Evolutionary conservation across 108 stramenopile species (phyloP), one percentile per base, ranked within the genome.

Genomic region (Fistulifera pelliculosa): DNA sequence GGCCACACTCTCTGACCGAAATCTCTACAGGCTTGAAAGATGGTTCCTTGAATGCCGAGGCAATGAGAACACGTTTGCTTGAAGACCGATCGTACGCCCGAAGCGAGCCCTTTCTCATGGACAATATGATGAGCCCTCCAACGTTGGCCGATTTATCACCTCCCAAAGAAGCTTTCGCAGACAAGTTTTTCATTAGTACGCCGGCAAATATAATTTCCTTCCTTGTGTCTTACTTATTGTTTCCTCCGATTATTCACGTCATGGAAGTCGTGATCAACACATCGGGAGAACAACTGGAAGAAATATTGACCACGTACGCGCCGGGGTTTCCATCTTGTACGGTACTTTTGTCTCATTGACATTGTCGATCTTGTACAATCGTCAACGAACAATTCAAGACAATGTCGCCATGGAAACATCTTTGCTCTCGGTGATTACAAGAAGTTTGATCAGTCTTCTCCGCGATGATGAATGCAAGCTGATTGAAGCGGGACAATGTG

Each of bases 301-400:
- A 61, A 2, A 65, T 73, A 28, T 58, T 58, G 11, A 61, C 62
- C 24, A 71, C 75, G 38, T 79, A 81, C 47, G 66, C 59, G 8
- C 84, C 84, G 11, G 84, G 84, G 63, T 86, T 38, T 64, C 77
- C 28, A 86, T 86, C 35, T 56, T 86, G 16, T 86, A 79, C 52
- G 84, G 84, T 74, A 86, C 84, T n/a, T 79, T 76, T 43, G 58
- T 78, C 10, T 79, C 80, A 14, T 71, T 86, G 54, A 86, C 84
- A 1, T 47, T 80, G 19, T 59, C 61, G 18, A 81, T 86, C 25
- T 60, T 86, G 12, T 86, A 86, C 50, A 49, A 68, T 7, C 67
- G 84, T 11, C 78, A 79, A 54, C 39, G 58, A 21, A 47, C 68
- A 21, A 74, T 85, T 11, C 79, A 80, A 53, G 67, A 80, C 22